A percentile compares a stretch with the other conserved stretches of the same genome.
Conservation (phyloP, 164 flowering plant species). For the Amborella trichopoda region DNA sequence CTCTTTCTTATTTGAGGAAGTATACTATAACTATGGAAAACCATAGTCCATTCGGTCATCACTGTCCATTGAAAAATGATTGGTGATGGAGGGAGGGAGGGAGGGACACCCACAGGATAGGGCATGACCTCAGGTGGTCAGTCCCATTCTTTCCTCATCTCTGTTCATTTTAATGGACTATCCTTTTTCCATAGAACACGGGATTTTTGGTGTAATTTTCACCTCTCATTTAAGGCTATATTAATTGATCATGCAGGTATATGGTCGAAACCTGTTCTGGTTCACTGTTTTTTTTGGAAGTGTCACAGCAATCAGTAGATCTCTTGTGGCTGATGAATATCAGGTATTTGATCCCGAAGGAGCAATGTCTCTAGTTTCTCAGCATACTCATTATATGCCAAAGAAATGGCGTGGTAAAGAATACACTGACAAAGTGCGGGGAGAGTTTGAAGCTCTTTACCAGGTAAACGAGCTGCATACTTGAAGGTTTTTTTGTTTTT, state of each 20-base stretch:
- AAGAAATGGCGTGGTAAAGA: conserved; percentile 96
- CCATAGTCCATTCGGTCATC: too few species aligned
- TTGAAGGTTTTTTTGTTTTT: neutral
- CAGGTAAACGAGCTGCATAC: conserved; percentile 44
- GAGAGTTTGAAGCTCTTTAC: conserved; percentile 83
- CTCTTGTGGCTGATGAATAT: conserved; percentile 67
- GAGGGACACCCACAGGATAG: too few species aligned
- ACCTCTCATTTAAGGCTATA: too few species aligned
- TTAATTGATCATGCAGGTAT: conserved; percentile 52
- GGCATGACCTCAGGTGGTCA: too few species aligned
- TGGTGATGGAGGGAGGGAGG: too few species aligned
- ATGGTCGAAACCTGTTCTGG: conserved; percentile 95
- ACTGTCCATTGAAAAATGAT: too few species aligned
- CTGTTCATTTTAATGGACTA: too few species aligned
- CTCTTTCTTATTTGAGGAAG: too few species aligned
- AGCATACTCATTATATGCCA: conserved; percentile 91
- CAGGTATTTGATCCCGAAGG: conserved; percentile 90
- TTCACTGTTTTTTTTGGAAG: conserved; percentile 96
- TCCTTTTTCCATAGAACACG: too few species aligned
- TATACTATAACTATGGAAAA: too few species aligned
- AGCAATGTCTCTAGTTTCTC: conserved; percentile 80
- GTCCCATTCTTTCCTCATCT: too few species aligned
- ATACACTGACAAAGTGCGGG: conserved; percentile 58
- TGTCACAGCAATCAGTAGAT: conserved; percentile 89
- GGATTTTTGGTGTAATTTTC: too few species aligned